Evolutionary conservation across 495 filamentous ascomycete species (phyloP).

Genomic region (Talaromyces nanjingensis): DNA sequence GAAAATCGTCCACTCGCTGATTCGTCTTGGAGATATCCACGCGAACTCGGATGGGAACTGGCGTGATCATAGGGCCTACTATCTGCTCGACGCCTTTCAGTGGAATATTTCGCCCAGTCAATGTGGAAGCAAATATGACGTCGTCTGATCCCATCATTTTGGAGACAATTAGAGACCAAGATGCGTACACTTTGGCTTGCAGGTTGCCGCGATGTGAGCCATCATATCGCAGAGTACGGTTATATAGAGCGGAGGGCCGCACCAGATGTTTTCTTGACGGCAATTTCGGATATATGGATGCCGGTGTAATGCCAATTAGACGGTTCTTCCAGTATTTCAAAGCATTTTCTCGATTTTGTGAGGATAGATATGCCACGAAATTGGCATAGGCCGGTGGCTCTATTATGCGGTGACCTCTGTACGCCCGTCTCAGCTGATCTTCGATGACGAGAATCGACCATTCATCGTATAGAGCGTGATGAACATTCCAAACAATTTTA

Average conservation of each 20-base stretch:
- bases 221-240: too few species aligned
- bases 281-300: too few species aligned
- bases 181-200: slow-evolving; percentile 16
- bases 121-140: slow-evolving; percentile 28
- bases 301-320: too few species aligned
- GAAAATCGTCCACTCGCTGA: slow-evolving; percentile 18
- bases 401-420: slow-evolving; percentile 19
- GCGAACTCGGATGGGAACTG: slow-evolving; percentile 43
- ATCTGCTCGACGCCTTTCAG: slow-evolving; percentile 26
- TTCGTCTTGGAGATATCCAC: slow-evolving; percentile 15
- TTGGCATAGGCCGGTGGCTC: slow-evolving; percentile 6
- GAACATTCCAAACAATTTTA: slow-evolving; percentile 19
- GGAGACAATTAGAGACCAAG: slow-evolving; percentile 31
- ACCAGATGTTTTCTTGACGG: too few species aligned
- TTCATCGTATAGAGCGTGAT: slow-evolving; percentile 56
- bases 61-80: slow-evolving; percentile 37
- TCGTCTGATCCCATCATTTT: slow-evolving; percentile 24
- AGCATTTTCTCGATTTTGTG: too few species aligned
- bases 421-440: slow-evolving; percentile 15
- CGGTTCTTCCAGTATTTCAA: too few species aligned
- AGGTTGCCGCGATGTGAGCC: background rate
- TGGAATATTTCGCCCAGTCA: slow-evolving; percentile 30
- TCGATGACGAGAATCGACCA: slow-evolving; percentile 36
- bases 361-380: too few species aligned
- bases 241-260: too few species aligned